Evolutionary conservation across 768 basidiomycete species (phyloP).

Genomic region (Psilocybe azurescens): DNA sequence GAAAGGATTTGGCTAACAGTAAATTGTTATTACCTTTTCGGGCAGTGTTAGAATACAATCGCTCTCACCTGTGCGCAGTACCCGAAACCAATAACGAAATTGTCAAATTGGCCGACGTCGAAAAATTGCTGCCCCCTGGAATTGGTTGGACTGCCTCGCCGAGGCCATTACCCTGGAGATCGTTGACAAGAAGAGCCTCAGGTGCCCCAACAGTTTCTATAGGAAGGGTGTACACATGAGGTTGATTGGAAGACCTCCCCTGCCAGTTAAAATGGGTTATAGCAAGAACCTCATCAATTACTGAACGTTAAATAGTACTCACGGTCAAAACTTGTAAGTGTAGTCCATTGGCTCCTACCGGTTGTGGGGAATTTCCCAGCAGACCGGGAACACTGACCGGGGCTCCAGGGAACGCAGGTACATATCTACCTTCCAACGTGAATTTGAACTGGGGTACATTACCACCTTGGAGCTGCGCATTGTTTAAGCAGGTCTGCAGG

Average conservation of each 20-base stretch:
- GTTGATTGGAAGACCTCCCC: slow-evolving; percentile 8
- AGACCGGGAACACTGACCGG: slow-evolving; percentile 7
- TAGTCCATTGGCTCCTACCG: not conserved
- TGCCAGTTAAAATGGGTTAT: not conserved
- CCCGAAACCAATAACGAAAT: not conserved
- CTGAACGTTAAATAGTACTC: not conserved
- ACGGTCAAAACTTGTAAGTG: slow-evolving; percentile 10
- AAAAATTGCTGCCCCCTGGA: slow-evolving; percentile 8
- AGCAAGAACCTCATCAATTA: not conserved
- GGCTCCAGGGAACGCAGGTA: slow-evolving; percentile 13
- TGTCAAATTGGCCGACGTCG: slow-evolving; percentile 1
- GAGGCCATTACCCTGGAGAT: slow-evolving; percentile 5
- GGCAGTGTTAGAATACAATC: not conserved
- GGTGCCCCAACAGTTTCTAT: slow-evolving; percentile 2
- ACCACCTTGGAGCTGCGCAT: slow-evolving; percentile 5
- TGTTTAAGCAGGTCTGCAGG: slow-evolving; percentile 15
- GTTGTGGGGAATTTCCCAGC: slow-evolving; percentile 6
- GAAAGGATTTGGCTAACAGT: slow-evolving; percentile 13
- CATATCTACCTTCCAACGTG: slow-evolving; percentile 10
- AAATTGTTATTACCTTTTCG: not conserved
- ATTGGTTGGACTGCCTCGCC: slow-evolving; percentile 6
- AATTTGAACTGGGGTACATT: slow-evolving; percentile 16
- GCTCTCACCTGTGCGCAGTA: slow-evolving; percentile 15
- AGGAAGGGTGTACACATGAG: slow-evolving; percentile 9
- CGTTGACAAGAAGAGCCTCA: slow-evolving; percentile 2